phyloP scores from a whole-genome alignment of 2,329 filamentous ascomycete genomes.

The Triangularia setosa region DNA sequence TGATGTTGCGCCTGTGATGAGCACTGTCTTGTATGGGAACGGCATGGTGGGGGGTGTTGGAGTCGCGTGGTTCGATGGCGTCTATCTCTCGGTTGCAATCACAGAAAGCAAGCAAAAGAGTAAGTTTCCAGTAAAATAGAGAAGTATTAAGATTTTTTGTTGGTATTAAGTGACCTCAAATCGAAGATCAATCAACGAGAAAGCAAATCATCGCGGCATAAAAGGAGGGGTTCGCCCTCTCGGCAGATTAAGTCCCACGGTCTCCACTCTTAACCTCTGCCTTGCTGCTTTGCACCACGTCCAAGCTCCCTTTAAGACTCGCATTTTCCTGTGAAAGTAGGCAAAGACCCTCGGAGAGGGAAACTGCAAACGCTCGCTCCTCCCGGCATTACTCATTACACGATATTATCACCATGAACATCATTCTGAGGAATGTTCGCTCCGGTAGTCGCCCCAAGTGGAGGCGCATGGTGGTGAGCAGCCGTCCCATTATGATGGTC shows the following conservation, averaged over 20 bases:
- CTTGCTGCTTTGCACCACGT: not conserved
- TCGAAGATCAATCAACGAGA: not conserved
- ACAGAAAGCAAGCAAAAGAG: not conserved
- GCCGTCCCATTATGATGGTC: conserved; percentile 1
- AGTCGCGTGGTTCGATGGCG: no score
- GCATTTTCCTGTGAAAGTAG: not conserved
- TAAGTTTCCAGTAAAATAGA: not conserved
- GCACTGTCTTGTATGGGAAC: conserved; percentile 52
- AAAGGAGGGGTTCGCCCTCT: not conserved
- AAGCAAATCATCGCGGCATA: not conserved
- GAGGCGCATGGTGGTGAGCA: not conserved
- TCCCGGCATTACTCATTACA: not conserved
- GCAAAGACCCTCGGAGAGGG: no score
- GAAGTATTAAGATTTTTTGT: not conserved
- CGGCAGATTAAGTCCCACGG: not conserved
- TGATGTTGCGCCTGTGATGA: conserved; percentile 52
- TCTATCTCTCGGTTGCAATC: not conserved
- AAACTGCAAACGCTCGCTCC: not conserved
- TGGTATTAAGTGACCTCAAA: not conserved
- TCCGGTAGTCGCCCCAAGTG: not conserved
- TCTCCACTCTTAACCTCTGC: not conserved
- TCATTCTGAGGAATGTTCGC: not conserved
- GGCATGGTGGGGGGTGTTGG: conserved; percentile 35
- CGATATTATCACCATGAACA: not conserved
- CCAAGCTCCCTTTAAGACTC: not conserved